Evolutionary conservation across 2,329 filamentous ascomycete genomes (phyloP).

Genomic region (Colletotrichum salicis): DNA sequence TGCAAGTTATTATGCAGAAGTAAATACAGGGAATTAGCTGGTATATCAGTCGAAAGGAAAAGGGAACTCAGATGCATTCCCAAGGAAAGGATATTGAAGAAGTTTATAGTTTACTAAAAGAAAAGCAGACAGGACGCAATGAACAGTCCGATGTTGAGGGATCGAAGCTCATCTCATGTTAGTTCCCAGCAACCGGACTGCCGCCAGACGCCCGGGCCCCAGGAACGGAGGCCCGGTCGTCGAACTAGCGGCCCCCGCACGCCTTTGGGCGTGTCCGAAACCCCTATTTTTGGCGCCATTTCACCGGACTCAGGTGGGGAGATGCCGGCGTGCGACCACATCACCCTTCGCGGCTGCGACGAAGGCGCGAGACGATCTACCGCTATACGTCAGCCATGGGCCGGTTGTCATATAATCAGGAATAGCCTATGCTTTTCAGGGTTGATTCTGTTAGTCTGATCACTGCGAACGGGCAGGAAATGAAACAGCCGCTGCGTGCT

Average conservation of each 20-base stretch:
- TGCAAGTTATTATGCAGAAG: not conserved
- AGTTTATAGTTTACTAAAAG: not conserved
- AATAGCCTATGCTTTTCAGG: not conserved
- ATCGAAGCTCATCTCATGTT: not conserved
- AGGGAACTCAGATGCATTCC: not conserved
- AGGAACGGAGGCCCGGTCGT: conserved; percentile 30
- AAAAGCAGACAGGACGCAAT: not conserved
- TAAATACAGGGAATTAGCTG: not conserved
- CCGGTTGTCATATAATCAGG: not conserved
- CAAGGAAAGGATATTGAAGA: not conserved
- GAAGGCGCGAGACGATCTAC: not conserved
- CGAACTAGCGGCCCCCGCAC: conserved; percentile 4
- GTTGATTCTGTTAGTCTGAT: not conserved
- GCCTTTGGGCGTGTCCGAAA: not conserved
- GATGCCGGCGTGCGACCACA: not conserved
- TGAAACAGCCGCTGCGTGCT: not conserved
- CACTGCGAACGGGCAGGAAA: not conserved
- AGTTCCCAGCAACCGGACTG: conserved; percentile 25
- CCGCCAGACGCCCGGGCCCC: conserved; percentile 21
- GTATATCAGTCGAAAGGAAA: not conserved
- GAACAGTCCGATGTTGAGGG: not conserved
- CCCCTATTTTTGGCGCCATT: not conserved
- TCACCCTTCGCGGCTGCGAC: too few species aligned
- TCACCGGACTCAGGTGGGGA: conserved; percentile 18
- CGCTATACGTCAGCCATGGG: not conserved